A percentile compares a stretch with the other conserved stretches of the same genome.
phyloP scores from a whole-genome alignment of 1,139 yeast genomes.

The Casaregolazyma lundiana region DNA sequence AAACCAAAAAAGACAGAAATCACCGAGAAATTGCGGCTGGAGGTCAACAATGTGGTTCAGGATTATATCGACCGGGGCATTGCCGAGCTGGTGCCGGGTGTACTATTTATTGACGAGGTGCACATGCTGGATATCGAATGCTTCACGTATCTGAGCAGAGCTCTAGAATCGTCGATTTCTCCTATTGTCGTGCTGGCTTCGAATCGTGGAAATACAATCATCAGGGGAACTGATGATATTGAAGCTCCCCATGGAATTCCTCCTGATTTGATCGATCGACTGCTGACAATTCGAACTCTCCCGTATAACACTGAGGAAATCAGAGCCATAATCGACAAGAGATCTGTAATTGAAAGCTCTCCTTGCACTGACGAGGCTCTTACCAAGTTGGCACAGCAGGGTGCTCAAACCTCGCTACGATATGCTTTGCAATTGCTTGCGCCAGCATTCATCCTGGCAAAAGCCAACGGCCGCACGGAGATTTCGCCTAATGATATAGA shows the following conservation, averaged over 20 bases:
- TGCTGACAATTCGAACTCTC: slow-evolving; percentile 84
- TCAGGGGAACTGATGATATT: slow-evolving; percentile 86
- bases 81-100: slow-evolving; percentile 99
- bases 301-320: slow-evolving; percentile 85
- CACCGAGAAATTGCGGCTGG: slow-evolving; percentile 88
- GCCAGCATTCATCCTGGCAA: slow-evolving; percentile 82
- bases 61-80: slow-evolving; percentile 97
- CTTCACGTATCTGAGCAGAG: slow-evolving; percentile 90
- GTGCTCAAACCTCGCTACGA: slow-evolving; percentile 73
- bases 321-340: slow-evolving; percentile 70
- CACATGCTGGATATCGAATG: slow-evolving; percentile 97
- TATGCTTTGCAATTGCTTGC: slow-evolving; percentile 87
- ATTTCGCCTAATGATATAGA: slow-evolving; percentile 69
- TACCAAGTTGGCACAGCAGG: slow-evolving; percentile 65
- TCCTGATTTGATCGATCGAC: slow-evolving; percentile 85
- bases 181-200: slow-evolving; percentile 95
- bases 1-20: slow-evolving; percentile 98
- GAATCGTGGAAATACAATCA: slow-evolving; percentile 87
- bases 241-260: slow-evolving; percentile 96
- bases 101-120: slow-evolving; percentile 93
- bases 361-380: slow-evolving; percentile 63
- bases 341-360: slow-evolving; percentile 72
- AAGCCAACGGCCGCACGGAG: slow-evolving; percentile 66
- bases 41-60: slow-evolving; percentile 93
- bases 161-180: slow-evolving; percentile 85